Evolutionary conservation across 192 early-diverging fungal species (phyloP), one percentile per base, ranked within the genome.

Genomic region (Glomus cerebriforme): DNA sequence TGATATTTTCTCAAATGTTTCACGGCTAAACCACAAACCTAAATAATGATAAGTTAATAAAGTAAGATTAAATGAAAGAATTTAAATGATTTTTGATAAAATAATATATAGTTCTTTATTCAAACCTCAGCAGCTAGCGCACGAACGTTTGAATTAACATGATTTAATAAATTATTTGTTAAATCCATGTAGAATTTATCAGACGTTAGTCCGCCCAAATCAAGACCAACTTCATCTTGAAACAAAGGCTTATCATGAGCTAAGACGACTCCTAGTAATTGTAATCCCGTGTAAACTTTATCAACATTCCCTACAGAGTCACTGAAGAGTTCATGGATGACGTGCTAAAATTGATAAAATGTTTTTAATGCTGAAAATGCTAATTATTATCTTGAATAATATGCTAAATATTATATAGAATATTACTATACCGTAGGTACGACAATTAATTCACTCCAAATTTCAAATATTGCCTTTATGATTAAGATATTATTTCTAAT

Each of bases 371-470:
- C 7, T 32, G 34, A 29, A 32, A 31, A 22, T 27, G 9, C 9
- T 12, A 26, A 29, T 31, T 27, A 26, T 15, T 15, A 1, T 29
- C 17, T n/a, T 13, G 5, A 15, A 64, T 31, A 64, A 65, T 65
- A 7, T 32, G 2, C 9, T 34, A n/a, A n/a, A n/a, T n/a, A n/a
- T n/a, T n/a, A n/a, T n/a, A n/a, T n/a, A 73, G 29, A 15, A 59
- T 7, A 15, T 79, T 83, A n/a, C n/a, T n/a, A 69, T 88, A 92
- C 92, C 62, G 90, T 91, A 3, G 93, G 92, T 2, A 91, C 83
- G 77, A 90, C 85, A 8, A 91, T 86, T 4, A 89, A 78, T 12
- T 73, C 77, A 17, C 82, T 82, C 90, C 91, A 95, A 43, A 85
- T 87, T 70, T 95, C 91, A 67, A 93, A 86, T 9, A 92, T 82